phyloP scores from a whole-genome alignment of 345 rosid genomes.

The Physaria fendleri region DNA sequence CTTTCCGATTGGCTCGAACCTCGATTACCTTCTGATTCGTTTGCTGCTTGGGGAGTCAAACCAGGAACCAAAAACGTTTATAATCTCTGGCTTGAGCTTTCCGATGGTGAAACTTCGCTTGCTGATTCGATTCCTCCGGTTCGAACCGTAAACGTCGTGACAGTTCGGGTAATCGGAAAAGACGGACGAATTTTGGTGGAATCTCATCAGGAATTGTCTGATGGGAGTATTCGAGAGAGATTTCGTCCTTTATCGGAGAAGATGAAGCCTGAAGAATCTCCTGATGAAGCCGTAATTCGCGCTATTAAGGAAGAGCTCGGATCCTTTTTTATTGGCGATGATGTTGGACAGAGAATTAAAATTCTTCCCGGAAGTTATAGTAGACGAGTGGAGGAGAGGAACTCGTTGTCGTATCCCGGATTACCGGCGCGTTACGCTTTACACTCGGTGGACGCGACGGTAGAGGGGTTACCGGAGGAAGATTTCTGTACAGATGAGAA shows the following conservation, averaged over 20 bases:
- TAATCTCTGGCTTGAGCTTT: conserved; percentile 91
- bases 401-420: conserved; percentile 77
- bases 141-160: conserved; percentile 67
- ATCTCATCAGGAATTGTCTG: conserved; percentile 74
- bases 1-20: conserved; percentile 88
- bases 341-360: conserved; percentile 7
- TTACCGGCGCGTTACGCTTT: conserved; percentile 69
- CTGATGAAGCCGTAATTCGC: conserved; percentile 54
- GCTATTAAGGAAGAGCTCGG: conserved; percentile 88
- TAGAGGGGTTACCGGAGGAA: conserved; percentile 80
- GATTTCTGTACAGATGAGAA: conserved; percentile 67
- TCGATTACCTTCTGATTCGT: conserved; percentile 70
- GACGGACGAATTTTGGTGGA: conserved; percentile 48
- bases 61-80: conserved; percentile 96
- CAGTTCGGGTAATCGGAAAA: conserved; percentile 45
- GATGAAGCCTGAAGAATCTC: conserved; percentile 72
- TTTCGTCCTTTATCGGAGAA: conserved; percentile 77
- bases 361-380: conserved; percentile 53
- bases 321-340: conserved; percentile 26
- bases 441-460: conserved; percentile 60
- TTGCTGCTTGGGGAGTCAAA: conserved; percentile 81
- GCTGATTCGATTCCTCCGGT: conserved; percentile 66
- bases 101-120: conserved; percentile 71
- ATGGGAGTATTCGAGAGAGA: conserved; percentile 62
- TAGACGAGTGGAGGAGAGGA: conserved; percentile 60